These are phyloP conservation scores for Puccinia triticina DNA, from an alignment of 1,284 basidiomycete species.

Conservation along the genomic window DNA sequence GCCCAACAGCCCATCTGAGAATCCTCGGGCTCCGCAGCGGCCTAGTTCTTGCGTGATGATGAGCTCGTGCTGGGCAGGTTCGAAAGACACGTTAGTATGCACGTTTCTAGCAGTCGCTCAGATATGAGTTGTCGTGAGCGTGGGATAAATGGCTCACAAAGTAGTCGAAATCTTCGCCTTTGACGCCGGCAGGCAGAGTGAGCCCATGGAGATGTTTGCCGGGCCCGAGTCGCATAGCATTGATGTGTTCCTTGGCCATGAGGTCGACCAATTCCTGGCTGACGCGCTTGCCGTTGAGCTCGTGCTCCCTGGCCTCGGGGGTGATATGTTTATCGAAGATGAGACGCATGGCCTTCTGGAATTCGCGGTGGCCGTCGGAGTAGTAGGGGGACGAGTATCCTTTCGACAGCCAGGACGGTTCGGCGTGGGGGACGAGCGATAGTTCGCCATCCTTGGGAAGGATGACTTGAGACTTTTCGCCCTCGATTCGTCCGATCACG, in stretches of 20 bases:
- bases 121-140: constrained; percentile 60
- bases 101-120: too few relatives aligned
- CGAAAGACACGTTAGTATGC: constrained; percentile 70
- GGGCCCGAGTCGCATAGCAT: constrained; percentile 86
- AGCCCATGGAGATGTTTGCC: constrained; percentile 77
- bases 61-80: constrained; percentile 63
- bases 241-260: constrained; percentile 66
- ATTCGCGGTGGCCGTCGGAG: constrained; percentile 65
- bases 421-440: constrained; percentile 75
- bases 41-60: constrained; percentile 83
- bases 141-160: constrained; percentile 61
- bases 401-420: constrained; percentile 78
- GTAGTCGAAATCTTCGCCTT: constrained; percentile 84
- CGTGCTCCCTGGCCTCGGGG: constrained; percentile 58
- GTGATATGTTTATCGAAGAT: constrained; percentile 57
- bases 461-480: constrained; percentile 68
- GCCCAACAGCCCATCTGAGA: constrained; percentile 75
- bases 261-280: constrained; percentile 59
- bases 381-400: constrained; percentile 85
- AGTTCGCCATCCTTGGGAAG: constrained; percentile 67
- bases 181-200: constrained; percentile 76
- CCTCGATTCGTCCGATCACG: constrained; percentile 64
- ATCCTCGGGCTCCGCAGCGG: constrained; percentile 77
- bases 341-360: constrained; percentile 55
- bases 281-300: constrained; percentile 59